Conservation (phyloP, 139 green algal genomes). For the Tetratostichococcus sp. region DNA sequence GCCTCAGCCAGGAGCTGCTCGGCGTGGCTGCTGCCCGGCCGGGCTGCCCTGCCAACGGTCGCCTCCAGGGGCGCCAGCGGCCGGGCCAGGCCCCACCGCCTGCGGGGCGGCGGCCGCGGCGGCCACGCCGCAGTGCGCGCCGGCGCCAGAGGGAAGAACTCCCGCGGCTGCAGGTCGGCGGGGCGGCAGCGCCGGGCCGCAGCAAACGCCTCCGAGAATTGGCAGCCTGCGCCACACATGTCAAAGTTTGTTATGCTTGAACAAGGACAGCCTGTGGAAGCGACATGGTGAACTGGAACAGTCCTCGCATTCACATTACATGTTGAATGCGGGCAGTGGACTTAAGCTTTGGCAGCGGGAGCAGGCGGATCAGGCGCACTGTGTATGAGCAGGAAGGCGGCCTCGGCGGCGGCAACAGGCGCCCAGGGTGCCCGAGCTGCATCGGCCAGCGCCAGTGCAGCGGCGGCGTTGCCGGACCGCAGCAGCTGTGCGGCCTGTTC, state of each 20-base stretch:
- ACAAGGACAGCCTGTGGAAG: too few relatives aligned
- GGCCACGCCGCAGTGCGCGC: conserved; percentile 27
- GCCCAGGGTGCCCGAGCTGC: conserved; percentile 37
- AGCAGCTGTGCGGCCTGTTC: conserved; percentile 64
- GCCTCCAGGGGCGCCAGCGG: conserved; percentile 27
- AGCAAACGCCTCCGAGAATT: conserved; percentile 38
- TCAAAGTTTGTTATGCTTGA: too few relatives aligned
- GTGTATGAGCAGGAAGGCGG: conserved; percentile 60
- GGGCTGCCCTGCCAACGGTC: neutral
- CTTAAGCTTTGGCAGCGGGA: too few relatives aligned
- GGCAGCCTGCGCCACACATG: neutral
- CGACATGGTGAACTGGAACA: too few relatives aligned
- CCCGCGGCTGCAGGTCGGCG: conserved; percentile 47
- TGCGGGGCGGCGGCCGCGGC: conserved; percentile 11
- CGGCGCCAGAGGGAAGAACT: conserved; percentile 65
- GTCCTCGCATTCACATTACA: too few relatives aligned
- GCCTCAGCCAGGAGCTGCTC: neutral
- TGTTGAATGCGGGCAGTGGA: too few relatives aligned
- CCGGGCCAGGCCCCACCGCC: conserved; percentile 55
- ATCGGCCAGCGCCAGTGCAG: conserved; percentile 35
- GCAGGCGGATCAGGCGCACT: conserved; percentile 5
- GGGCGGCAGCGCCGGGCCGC: conserved; percentile 34
- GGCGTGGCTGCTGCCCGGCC: neutral
- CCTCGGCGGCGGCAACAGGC: conserved; percentile 48
- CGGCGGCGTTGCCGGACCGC: conserved; percentile 31